Evolutionary conservation across 495 filamentous ascomycete genomes (phyloP).

Genomic region (Aspergillus sclerotiicarbonarius): DNA sequence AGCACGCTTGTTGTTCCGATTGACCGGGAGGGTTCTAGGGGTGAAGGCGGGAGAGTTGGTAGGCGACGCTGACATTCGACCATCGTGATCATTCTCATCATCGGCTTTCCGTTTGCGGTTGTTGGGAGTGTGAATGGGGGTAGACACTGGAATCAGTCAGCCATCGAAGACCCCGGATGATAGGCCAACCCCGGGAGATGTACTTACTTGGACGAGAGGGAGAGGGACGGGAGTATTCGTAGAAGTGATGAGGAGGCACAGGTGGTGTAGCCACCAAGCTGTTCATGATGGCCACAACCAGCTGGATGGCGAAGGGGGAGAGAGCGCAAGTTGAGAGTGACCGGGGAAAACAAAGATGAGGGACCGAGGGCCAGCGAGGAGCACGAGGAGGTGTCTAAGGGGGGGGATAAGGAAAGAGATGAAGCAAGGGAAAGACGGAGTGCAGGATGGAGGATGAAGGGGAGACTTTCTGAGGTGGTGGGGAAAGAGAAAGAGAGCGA

Average conservation of each 20-base stretch:
- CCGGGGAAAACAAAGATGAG: slow-evolving; percentile 17
- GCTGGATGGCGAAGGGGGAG: slow-evolving; percentile 31
- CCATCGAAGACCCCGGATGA: slow-evolving; percentile 3
- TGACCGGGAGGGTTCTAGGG: slow-evolving; percentile 61
- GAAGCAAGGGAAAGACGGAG: slow-evolving; percentile 24
- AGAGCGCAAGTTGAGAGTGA: slow-evolving; percentile 12
- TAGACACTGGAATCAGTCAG: slow-evolving; percentile 49
- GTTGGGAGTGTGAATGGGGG: slow-evolving; percentile 48
- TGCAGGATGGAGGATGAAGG: slow-evolving; percentile 15
- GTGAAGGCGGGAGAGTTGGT: slow-evolving; percentile 71
- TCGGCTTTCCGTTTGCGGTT: slow-evolving; percentile 86
- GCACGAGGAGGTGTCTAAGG: slow-evolving; percentile 19
- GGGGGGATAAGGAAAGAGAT: slow-evolving; percentile 13
- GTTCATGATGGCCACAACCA: slow-evolving; percentile 56
- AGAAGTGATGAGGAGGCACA: slow-evolving; percentile 69
- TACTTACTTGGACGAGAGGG: slow-evolving; percentile 66
- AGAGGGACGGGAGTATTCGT: slow-evolving; percentile 67
- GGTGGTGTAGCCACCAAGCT: slow-evolving; percentile 62
- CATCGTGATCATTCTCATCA: slow-evolving; percentile 68
- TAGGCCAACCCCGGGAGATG: neutral
- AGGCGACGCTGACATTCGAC: slow-evolving; percentile 86
- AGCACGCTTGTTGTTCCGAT: slow-evolving; percentile 62
- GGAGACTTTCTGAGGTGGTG: slow-evolving; percentile 16
- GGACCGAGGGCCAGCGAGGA: slow-evolving; percentile 17
- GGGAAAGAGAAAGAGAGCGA: slow-evolving; percentile 33